phyloP scores from a whole-genome alignment of 2,329 filamentous ascomycete species.

The Pseudogymnoascus destructans region DNA sequence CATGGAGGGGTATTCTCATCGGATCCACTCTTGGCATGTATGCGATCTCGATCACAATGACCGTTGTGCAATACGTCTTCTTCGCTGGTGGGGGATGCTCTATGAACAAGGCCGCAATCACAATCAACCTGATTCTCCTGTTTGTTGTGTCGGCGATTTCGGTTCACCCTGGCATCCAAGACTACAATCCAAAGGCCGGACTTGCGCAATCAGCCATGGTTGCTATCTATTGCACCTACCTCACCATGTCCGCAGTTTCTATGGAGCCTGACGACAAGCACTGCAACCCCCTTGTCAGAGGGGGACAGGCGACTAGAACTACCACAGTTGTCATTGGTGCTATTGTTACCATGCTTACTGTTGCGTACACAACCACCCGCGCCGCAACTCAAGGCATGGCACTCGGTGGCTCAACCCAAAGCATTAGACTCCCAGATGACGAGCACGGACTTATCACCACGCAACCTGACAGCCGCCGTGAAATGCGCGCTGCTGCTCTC shows the following conservation, averaged over 20 bases:
- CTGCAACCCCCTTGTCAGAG: slow-evolving; percentile 80
- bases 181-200: slow-evolving; percentile 83
- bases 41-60: slow-evolving; percentile 79
- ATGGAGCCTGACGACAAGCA: slow-evolving; percentile 94
- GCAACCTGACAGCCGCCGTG: slow-evolving; percentile 63
- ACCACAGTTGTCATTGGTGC: slow-evolving; percentile 87
- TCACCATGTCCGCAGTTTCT: slow-evolving; percentile 94
- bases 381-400: slow-evolving; percentile 84
- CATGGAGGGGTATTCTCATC: slow-evolving; percentile 80
- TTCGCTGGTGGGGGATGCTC: slow-evolving; percentile 71
- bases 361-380: slow-evolving; percentile 93
- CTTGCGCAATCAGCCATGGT: slow-evolving; percentile 97
- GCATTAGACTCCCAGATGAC: slow-evolving; percentile 53
- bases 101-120: slow-evolving; percentile 96
- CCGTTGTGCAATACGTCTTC: slow-evolving; percentile 92
- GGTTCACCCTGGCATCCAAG: slow-evolving; percentile 80
- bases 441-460: slow-evolving; percentile 82
- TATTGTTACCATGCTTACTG: slow-evolving; percentile 89
- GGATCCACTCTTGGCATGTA: slow-evolving; percentile 94
- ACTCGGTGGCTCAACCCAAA: slow-evolving; percentile 47
- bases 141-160: slow-evolving; percentile 70
- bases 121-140: slow-evolving; percentile 79
- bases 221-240: slow-evolving; percentile 93
- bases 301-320: slow-evolving; percentile 73
- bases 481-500: slow-evolving; percentile 87